These are phyloP conservation scores for Helminthosporium solani DNA, from an alignment of 2,329 filamentous ascomycete genomes.

Conservation along the genomic window DNA sequence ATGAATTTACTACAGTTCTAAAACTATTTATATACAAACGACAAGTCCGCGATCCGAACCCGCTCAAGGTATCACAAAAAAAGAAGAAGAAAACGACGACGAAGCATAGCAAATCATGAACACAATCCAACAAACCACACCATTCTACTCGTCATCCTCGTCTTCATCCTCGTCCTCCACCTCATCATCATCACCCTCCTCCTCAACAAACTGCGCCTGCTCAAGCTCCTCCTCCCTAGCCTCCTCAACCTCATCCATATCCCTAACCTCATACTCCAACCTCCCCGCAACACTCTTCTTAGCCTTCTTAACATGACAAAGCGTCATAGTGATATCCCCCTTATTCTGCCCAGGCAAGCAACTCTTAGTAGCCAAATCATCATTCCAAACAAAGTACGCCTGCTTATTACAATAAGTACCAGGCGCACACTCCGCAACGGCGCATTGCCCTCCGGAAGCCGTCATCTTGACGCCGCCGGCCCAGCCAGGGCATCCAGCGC, in stretches of 20 bases:
- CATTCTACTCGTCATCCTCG: neutral
- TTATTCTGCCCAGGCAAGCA: slow-evolving; percentile 4
- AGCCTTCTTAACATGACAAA: slow-evolving; percentile 5
- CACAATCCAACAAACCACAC: neutral
- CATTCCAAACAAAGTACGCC: slow-evolving; percentile 10
- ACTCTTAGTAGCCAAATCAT: slow-evolving; percentile 9
- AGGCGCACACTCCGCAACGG: slow-evolving; percentile 2
- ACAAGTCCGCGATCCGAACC: neutral
- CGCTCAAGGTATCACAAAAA: neutral
- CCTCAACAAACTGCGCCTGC: neutral
- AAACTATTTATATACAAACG: too few relatives aligned
- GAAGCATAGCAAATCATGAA: neutral
- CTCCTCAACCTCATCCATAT: neutral
- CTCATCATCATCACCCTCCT: neutral
- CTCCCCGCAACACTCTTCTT: slow-evolving; percentile 10
- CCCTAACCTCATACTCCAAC: slow-evolving; percentile 6
- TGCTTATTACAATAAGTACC: slow-evolving; percentile 6
- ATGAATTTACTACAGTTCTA: neutral
- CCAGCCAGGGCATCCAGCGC: slow-evolving; percentile 9
- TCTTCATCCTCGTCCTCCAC: neutral
- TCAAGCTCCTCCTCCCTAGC: neutral
- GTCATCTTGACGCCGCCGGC: slow-evolving; percentile 8
- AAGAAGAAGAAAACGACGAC: neutral
- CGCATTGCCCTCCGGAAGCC: slow-evolving; percentile 7
- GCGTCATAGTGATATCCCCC: slow-evolving; percentile 9